Base-by-base conservation (phyloP, 2,329 filamentous ascomycete genomes). In the Fusarium luffae region DNA sequence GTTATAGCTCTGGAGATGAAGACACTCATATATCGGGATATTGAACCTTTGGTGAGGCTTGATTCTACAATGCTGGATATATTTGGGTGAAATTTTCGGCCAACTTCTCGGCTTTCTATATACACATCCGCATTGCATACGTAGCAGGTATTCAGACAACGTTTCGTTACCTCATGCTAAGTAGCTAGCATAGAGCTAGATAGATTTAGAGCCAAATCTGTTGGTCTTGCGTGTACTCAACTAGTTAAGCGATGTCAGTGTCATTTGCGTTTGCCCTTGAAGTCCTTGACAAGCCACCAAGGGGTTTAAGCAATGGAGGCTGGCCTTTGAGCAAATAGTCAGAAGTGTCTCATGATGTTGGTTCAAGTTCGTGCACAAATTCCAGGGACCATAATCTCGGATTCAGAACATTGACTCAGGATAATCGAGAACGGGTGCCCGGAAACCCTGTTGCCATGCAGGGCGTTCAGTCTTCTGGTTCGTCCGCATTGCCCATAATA, bases 391-490 rank as follows among this genome's bases (percentile, higher is more conserved):
- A 37, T 16, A 25, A 54, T 27, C 42, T 37, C 30, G 43, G 48
- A 28, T 46, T 37, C 25, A 23, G 32, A 23, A 59, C 25, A 54
- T 54, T 66, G 54, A 64, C 27, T 46, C 42, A 23, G 44, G 32
- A 23, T 25, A 32, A 27, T 28, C n/a, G 19, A 41, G 67, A 68
- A 64, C 67, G 46, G 54, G 54, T 25, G 49, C 16, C 46, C 43
- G 63, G 67, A 63, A 27, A 41, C 49, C 32, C n/a, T 63, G 54
- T 43, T 18, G 23, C 21, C n/a, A 54, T 59, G 62, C 54, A 64
- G 46, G 46, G 49, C n/a, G 41, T 52, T 32, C 12, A 43, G 43
- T 37, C 47, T 41, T 40, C 18, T 14, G 34, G 44, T 28, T 43
- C 14, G 23, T 32, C 25, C 6, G 19, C 48, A 23, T 46, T 43